A percentile compares a stretch with the other conserved stretches of the same genome.
Conservation (phyloP, 2,329 filamentous ascomycete species). For the Calonectria pseudoreteaudii region DNA sequence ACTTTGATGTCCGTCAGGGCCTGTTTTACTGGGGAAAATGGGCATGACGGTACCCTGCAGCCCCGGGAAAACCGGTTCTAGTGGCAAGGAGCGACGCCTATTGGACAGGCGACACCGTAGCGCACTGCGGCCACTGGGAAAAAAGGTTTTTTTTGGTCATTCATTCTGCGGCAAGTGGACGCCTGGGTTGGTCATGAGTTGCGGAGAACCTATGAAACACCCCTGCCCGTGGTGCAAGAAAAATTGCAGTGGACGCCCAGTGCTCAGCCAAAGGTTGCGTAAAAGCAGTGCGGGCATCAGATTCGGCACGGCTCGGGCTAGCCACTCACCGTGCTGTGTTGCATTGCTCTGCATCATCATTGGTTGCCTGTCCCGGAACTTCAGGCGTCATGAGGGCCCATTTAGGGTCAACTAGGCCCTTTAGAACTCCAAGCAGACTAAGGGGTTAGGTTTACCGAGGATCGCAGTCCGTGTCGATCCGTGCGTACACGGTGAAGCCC, state of each 20-base stretch:
- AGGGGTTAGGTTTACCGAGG: slow-evolving; percentile 24
- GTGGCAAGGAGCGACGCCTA: slow-evolving; percentile 32
- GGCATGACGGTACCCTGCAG: slow-evolving; percentile 39
- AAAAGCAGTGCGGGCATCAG: slow-evolving; percentile 31
- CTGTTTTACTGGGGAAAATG: slow-evolving; percentile 37
- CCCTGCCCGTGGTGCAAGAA: neutral
- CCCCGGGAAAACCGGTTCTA: slow-evolving; percentile 46
- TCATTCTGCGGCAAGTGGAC: slow-evolving; percentile 10
- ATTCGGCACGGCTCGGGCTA: slow-evolving; percentile 31
- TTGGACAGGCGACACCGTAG: slow-evolving; percentile 36
- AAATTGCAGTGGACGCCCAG: slow-evolving; percentile 2
- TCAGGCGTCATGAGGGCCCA: slow-evolving; percentile 17
- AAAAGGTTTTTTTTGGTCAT: slow-evolving; percentile 10
- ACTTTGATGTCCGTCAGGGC: slow-evolving; percentile 41
- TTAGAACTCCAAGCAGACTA: slow-evolving; percentile 3
- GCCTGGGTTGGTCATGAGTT: slow-evolving; percentile 19
- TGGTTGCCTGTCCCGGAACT: slow-evolving; percentile 10
- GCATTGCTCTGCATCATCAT: slow-evolving; percentile 5
- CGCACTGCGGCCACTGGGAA: slow-evolving; percentile 33
- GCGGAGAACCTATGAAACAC: slow-evolving; percentile 15
- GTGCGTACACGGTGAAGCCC: slow-evolving; percentile 32
- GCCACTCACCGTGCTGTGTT: slow-evolving; percentile 35
- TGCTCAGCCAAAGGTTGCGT: slow-evolving; percentile 12
- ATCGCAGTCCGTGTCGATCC: slow-evolving; percentile 28
- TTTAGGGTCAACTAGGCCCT: neutral